These are phyloP conservation scores for Pleurotus salmoneostramineus DNA, from an alignment of 768 basidiomycete genomes.

Conservation along the genomic window DNA sequence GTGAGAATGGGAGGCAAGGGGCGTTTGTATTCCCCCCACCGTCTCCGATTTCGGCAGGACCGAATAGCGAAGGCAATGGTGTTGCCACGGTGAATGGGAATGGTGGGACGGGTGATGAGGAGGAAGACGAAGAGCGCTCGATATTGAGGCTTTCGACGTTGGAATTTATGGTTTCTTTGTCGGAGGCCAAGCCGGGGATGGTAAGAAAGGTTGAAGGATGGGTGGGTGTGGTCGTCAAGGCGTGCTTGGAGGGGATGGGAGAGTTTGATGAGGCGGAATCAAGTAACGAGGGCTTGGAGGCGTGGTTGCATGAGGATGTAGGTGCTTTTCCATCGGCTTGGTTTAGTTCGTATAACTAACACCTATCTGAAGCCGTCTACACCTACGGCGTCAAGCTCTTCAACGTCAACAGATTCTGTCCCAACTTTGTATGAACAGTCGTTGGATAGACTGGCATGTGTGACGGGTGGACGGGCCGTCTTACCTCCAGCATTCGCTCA, in stretches of 20 bases:
- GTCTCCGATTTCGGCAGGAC: too few relatives aligned
- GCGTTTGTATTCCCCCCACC: conserved; percentile 37
- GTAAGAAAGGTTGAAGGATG: conserved; percentile 67
- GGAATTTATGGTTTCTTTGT: conserved; percentile 79
- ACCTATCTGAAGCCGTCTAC: neutral
- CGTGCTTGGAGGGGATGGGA: conserved; percentile 80
- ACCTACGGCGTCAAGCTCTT: conserved; percentile 2
- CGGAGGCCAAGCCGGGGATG: conserved; percentile 69
- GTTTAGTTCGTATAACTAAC: neutral
- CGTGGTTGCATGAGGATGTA: conserved; percentile 52
- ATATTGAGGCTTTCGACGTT: conserved; percentile 29
- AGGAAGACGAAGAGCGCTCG: conserved; percentile 26
- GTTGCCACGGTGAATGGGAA: conserved; percentile 25
- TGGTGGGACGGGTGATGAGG: conserved; percentile 24
- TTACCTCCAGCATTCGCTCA: conserved; percentile 78
- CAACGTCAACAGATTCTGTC: conserved; percentile 18
- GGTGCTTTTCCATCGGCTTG: conserved; percentile 22
- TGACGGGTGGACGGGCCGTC: conserved; percentile 71
- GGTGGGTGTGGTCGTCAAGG: conserved; percentile 65
- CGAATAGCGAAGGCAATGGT: conserved; percentile 14
- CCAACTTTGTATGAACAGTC: conserved; percentile 80
- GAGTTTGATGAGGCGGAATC: conserved; percentile 52
- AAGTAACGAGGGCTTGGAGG: neutral
- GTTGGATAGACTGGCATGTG: conserved; percentile 77
- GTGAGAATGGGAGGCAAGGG: conserved; percentile 22